These are phyloP conservation scores for Hirsutella thompsonii DNA, from an alignment of 2,329 filamentous ascomycete genomes.

Conservation along the genomic window DNA sequence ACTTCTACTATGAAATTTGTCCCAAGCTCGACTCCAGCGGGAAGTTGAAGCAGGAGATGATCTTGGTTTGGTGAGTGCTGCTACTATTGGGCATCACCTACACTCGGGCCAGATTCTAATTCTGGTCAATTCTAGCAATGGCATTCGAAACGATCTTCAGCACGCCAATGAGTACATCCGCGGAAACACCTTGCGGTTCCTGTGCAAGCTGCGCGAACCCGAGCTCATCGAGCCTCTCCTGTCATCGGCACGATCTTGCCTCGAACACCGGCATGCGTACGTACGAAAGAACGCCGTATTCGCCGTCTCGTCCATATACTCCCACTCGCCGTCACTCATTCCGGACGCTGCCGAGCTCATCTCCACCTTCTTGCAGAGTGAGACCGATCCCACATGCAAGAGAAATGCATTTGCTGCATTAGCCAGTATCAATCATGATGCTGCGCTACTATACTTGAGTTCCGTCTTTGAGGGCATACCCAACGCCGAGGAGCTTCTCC, in stretches of 20 bases:
- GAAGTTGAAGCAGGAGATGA: slow-evolving; percentile 99
- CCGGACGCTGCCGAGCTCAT: slow-evolving; percentile 92
- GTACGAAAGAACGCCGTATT: slow-evolving; percentile 98
- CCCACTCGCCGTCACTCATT: slow-evolving; percentile 82
- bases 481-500: slow-evolving; percentile 86
- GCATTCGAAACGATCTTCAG: slow-evolving; percentile 93
- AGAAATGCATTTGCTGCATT: slow-evolving; percentile 93
- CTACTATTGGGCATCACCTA: neutral
- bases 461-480: slow-evolving; percentile 85
- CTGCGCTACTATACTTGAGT: slow-evolving; percentile 77
- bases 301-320: slow-evolving; percentile 83
- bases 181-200: slow-evolving; percentile 94
- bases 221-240: slow-evolving; percentile 94
- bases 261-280: slow-evolving; percentile 94
- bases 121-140: slow-evolving; percentile 61
- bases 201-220: slow-evolving; percentile 89
- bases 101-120: no score
- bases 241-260: slow-evolving; percentile 79
- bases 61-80: slow-evolving; percentile 73
- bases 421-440: slow-evolving; percentile 83
- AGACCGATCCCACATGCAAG: slow-evolving; percentile 93
- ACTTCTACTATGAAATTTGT: slow-evolving; percentile 99
- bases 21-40: slow-evolving; percentile 85
- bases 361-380: slow-evolving; percentile 74
- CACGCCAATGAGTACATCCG: slow-evolving; percentile 97